Evolutionary conservation across 257 asterid genomes (phyloP), one percentile per base, ranked within the genome.

Genomic region (Capsicum pubescens): DNA sequence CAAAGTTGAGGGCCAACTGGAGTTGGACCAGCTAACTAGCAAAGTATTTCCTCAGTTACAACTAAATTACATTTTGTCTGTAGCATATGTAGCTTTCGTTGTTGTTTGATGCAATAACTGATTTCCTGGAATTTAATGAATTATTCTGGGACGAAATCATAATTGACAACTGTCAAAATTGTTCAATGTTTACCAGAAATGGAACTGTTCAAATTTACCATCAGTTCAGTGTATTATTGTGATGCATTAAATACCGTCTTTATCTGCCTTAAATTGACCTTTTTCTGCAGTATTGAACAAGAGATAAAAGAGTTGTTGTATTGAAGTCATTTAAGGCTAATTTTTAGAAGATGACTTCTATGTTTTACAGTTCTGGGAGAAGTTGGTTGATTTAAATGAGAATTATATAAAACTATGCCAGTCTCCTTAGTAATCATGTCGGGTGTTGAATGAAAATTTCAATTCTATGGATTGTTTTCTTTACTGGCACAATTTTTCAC

Each of bases 201-300:
- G 60, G 80, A 50, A 21, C 80, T 50, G 80, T 74, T 74, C 59
- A 19, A 32, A 14, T 76, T 76, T 76, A 76, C 63, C 48, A 76
- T 21, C 26, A 76, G 46, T 76, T 26, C 48, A 54, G 44, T 77
- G 26, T 77, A 54, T 8, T 54, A 26, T 77, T 1, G 9, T 54
- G 81, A 14, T 77, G 64, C 63, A 52, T 77, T 26, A 32, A 16
- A 77, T 77, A 54, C 64, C 12, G 0, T 4, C 64, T 52, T 19
- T 32, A 8, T 14, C 26, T 77, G 82, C 64, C 54, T 76, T 54
- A 15, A 76, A 76, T 26, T 54, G 46, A 57, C 50, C 39, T 26
- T 76, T 7, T 8, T 76, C 48, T 76, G 46, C 14, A 77, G 50
- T 54, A 26, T 32, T 32, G 9, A 54, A 77, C 82, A 76, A 76